These are phyloP conservation scores for Verticillium isaacii DNA, from an alignment of 2,329 filamentous ascomycete genomes.

Conservation along the genomic window DNA sequence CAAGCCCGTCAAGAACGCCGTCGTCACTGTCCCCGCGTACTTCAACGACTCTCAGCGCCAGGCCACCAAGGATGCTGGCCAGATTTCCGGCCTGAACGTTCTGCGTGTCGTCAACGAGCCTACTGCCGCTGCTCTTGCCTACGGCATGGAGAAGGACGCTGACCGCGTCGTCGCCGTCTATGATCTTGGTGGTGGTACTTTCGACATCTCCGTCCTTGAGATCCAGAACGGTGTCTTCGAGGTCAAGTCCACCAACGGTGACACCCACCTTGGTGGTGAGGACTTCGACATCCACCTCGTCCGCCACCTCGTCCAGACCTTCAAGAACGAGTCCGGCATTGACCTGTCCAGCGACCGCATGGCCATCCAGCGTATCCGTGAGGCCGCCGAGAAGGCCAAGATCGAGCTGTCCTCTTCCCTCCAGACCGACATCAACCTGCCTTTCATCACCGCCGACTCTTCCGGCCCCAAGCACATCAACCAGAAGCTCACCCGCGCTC, in stretches of 20 bases:
- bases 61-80: slow-evolving; percentile 95
- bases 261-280: slow-evolving; percentile 96
- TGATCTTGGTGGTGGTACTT: slow-evolving; percentile 97
- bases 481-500: slow-evolving; percentile 84
- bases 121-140: slow-evolving; percentile 90
- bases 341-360: slow-evolving; percentile 91
- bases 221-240: slow-evolving; percentile 98
- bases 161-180: slow-evolving; percentile 91
- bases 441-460: slow-evolving; percentile 95
- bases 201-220: slow-evolving; percentile 97
- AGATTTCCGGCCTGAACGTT: slow-evolving; percentile 93
- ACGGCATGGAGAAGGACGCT: slow-evolving; percentile 91
- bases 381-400: slow-evolving; percentile 99
- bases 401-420: slow-evolving; percentile 94
- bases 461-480: slow-evolving; percentile 98
- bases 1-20: slow-evolving; percentile 90
- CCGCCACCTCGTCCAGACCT: slow-evolving; percentile 87
- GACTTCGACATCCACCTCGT: slow-evolving; percentile 96
- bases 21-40: slow-evolving; percentile 95
- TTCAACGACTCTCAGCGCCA: slow-evolving; percentile 99
- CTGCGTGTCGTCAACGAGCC: slow-evolving; percentile 98
- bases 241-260: slow-evolving; percentile 98
- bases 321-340: slow-evolving; percentile 93
- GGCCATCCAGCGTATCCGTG: slow-evolving; percentile 98
- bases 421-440: slow-evolving; percentile 96